These are phyloP conservation scores for Psilocybe azurescens DNA, from an alignment of 768 basidiomycete genomes.

Conservation along the genomic window DNA sequence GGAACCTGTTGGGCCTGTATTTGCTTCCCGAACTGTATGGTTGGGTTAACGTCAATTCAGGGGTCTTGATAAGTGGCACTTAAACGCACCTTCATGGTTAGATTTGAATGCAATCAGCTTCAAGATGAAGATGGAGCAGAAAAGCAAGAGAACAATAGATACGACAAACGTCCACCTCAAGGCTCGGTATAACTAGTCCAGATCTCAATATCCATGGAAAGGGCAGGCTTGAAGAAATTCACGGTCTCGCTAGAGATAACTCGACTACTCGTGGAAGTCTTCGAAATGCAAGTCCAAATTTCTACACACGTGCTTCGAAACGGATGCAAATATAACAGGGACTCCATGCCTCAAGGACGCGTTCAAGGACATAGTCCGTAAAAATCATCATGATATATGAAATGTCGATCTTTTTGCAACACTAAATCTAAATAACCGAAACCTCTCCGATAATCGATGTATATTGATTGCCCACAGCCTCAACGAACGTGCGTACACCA, in stretches of 20 bases:
- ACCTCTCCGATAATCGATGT: slow-evolving; percentile 26
- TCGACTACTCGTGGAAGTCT: slow-evolving; percentile 16
- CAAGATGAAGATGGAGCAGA: slow-evolving; percentile 6
- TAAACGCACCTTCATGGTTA: slow-evolving; percentile 39
- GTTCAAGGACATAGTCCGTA: not conserved
- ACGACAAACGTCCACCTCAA: slow-evolving; percentile 25
- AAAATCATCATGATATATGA: slow-evolving; percentile 7
- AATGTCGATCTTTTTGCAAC: slow-evolving; percentile 13
- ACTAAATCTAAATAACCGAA: slow-evolving; percentile 21
- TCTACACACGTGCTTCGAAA: slow-evolving; percentile 31
- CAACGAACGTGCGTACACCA: slow-evolving; percentile 55
- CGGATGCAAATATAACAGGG: slow-evolving; percentile 8
- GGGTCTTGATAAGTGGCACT: slow-evolving; percentile 8
- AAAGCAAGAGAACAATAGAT: slow-evolving; percentile 13
- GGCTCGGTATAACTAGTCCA: slow-evolving; percentile 31
- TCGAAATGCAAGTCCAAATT: slow-evolving; percentile 19
- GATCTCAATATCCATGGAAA: slow-evolving; percentile 29
- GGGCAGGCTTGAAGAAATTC: slow-evolving; percentile 16
- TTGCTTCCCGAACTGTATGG: slow-evolving; percentile 91
- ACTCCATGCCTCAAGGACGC: not conserved
- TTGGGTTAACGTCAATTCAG: slow-evolving; percentile 13
- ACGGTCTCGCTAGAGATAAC: slow-evolving; percentile 18
- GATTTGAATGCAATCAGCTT: not conserved
- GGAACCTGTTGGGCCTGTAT: slow-evolving; percentile 96
- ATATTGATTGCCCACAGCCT: slow-evolving; percentile 15